Base-by-base conservation (phyloP, 371 early-diverging fungal species). In the Blastocladiella emersonii region DNA sequence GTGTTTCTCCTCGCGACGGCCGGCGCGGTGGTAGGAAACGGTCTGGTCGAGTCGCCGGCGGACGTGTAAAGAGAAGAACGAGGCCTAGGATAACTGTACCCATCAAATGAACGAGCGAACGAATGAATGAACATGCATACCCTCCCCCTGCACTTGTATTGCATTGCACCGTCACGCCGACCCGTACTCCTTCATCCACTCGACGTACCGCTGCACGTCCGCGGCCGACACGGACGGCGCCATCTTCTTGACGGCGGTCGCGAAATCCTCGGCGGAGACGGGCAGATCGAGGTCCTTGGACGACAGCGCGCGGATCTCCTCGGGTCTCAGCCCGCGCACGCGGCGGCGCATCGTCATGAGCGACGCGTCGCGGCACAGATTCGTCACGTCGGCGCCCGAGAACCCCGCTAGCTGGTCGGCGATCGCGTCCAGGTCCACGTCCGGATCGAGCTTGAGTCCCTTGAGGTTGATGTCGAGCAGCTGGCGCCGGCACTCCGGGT, bases 271-370 rank as follows among this genome's bases (percentile, higher is more conserved):
- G 34, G 63, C 70, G 0, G 74, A 69, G 7, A 75, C 67, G 1
- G 82, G 80, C 4, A 62, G 66, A 39, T 79, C 79, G 23, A 79
- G 64, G 39, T 77, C 77, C 30, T 76, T 74, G 72, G 65, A 13
- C 21, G 74, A 67, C 19, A 82, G 64, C 19, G 39, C 62, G 41
- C 70, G 68, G 56, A 82, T 82, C 64, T 82, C 73, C 6, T 78
- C 79, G 2, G 79, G 70, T 4, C 66, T 72, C 62, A 79, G 55
- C 6, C 80, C 80, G 7, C 70, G 69, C 44, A 82, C 80, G 7
- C 72, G 60, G 51, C 72, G 70, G 23, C 82, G 66, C 79, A 82
- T 79, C n/a, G 71, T 64, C 82, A 80, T 80, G 78, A 81, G 77
- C 55, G 72, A 63, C 1, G 82, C 82, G 63, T 81, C 82, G 17